Evolutionary conservation across 108 stramenopile genomes (phyloP).

Genomic region (Cyclotella kingstonii): DNA sequence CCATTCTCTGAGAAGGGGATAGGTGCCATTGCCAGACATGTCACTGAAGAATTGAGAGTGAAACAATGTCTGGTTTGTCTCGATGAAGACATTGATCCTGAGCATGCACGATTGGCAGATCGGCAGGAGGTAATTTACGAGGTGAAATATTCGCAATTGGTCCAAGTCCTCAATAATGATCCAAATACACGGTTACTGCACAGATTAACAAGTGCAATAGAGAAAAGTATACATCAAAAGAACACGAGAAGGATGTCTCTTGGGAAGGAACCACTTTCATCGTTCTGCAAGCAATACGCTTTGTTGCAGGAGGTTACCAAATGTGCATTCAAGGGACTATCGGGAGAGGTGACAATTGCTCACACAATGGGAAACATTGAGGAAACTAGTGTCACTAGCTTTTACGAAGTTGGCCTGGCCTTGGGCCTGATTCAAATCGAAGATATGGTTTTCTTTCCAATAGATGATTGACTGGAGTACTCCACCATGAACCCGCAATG

Average conservation of each 20-base stretch:
- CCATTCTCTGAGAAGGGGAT: slow-evolving; percentile 31
- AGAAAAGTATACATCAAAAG: slow-evolving; percentile 23
- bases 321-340: slow-evolving; percentile 31
- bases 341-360: slow-evolving; percentile 43
- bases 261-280: slow-evolving; percentile 10
- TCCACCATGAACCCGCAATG: too few relatives aligned
- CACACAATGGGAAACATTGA: slow-evolving; percentile 37
- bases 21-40: slow-evolving; percentile 25
- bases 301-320: slow-evolving; percentile 57
- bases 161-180: slow-evolving; percentile 20
- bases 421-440: slow-evolving; percentile 31
- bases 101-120: slow-evolving; percentile 31
- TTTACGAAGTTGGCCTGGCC: slow-evolving; percentile 51
- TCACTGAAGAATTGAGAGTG: slow-evolving; percentile 16
- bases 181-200: not conserved
- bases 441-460: slow-evolving; percentile 46
- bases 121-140: slow-evolving; percentile 34
- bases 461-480: too few relatives aligned
- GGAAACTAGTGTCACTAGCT: slow-evolving; percentile 49
- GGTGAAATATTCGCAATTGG: slow-evolving; percentile 27
- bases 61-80: slow-evolving; percentile 28
- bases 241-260: slow-evolving; percentile 21
- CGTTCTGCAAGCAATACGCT: slow-evolving; percentile 35
- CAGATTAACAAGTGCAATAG: slow-evolving; percentile 9
- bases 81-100: slow-evolving; percentile 34